Evolutionary conservation across 2,329 filamentous ascomycete species (phyloP), one percentile per base, ranked within the genome.

Genomic region (Aspergillus tubingensis): DNA sequence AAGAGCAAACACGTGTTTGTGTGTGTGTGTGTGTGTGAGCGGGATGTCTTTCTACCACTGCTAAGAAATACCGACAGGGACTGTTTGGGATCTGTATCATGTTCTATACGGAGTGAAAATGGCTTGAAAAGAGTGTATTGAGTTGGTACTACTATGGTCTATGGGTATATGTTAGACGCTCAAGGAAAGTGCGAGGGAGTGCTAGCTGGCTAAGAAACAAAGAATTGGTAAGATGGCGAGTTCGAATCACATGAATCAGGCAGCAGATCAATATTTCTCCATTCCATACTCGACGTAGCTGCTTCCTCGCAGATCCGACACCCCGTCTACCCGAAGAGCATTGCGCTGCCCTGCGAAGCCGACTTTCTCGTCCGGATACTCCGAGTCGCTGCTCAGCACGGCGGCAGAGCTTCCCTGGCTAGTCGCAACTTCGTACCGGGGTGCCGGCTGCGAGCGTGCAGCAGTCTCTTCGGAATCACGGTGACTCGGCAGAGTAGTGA

Each of bases 311-410:
- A 66, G 23, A 38, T 65, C 63, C 25, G 66, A 54, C n/a, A 58
- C 59, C 2, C 63, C 58, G 54, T 71, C 64, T n/a, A 72, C 67
- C 47, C 74, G 68, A 17, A 75, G 57, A 21, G 73, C 71, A 52
- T 71, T 69, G 57, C 76, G 69, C 50, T 77, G 74, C 0, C 78
- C 78, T 1, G 75, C 76, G 62, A 77, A 80, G 1, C 78, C 79
- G 38, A 78, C 48, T 60, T 81, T 81, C 65, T 79, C 74, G 59
- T 79, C 74, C 8, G 74, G 67, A 61, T 74, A 77, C 5, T 49
- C 47, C 1, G 55, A 51, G 5, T 62, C 65, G 30, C 32, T 51
- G 13, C 27, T 52, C 8, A 55, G 49, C 19, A 39, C 57, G 2
- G 13, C 43, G 43, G 17, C 19, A 23, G 43, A 23, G 1, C 30